Evolutionary conservation across 2,329 filamentous ascomycete species (phyloP).

Genomic region (Chrysoporthe cubensis): DNA sequence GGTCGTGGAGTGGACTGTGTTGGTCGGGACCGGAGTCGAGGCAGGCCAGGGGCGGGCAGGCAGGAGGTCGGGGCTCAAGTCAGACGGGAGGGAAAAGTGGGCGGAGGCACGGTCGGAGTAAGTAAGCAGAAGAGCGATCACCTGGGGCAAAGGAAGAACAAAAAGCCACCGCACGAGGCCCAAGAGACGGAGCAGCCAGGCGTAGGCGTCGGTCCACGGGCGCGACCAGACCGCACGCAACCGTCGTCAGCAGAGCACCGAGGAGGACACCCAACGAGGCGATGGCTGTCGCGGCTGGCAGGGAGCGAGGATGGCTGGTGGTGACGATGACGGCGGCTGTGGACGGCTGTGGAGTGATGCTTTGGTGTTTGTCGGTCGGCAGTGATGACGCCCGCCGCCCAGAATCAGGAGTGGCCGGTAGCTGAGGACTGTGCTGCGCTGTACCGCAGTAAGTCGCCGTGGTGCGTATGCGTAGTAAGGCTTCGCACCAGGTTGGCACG

Average conservation of each 20-base stretch:
- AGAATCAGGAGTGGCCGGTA: neutral
- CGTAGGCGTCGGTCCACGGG: constrained; percentile 20
- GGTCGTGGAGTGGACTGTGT: constrained; percentile 13
- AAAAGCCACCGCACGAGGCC: neutral
- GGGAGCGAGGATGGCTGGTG: neutral
- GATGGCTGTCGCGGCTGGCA: neutral
- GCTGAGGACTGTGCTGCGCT: neutral
- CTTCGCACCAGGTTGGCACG: neutral
- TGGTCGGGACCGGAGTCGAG: constrained; percentile 15
- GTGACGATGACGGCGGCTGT: neutral
- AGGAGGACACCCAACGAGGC: too few species aligned
- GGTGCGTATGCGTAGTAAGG: neutral
- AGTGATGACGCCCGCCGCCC: neutral
- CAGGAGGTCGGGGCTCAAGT: constrained; percentile 2
- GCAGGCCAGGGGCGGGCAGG: constrained; percentile 2
- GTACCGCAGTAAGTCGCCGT: too few species aligned
- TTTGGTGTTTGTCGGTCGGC: neutral
- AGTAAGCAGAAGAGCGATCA: neutral
- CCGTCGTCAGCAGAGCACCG: neutral
- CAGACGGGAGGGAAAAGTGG: constrained; percentile 14
- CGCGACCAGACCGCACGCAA: constrained; percentile 11
- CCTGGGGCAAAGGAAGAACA: neutral
- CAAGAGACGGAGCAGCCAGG: neutral
- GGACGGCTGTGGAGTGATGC: neutral
- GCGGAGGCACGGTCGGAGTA: constrained; percentile 14